Base-by-base conservation (phyloP, 305 asterid genomes). In the Plantago coronopus region DNA sequence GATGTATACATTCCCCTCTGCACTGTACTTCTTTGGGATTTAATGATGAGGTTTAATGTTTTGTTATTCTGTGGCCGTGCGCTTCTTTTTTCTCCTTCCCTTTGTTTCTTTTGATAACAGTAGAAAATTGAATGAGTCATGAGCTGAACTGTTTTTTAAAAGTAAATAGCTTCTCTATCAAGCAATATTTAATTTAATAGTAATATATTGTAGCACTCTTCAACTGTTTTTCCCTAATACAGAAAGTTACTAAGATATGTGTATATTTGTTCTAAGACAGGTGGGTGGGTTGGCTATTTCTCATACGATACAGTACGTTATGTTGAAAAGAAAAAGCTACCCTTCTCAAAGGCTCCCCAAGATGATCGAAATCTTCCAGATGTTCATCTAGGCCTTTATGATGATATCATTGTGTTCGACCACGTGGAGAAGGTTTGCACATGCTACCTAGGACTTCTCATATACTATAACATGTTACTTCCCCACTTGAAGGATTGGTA, bases 211-310 rank as follows among this genome's bases (percentile, higher is more conserved):
- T 25, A 58, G 57, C 45, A 34, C 48, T 45, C 31, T 42, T 14
- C 11, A 34, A 47, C 40, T 13, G 17, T 17, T 54, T 10, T 58
- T 63, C 61, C 27, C 65, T 49, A 29, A 25, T 6, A 10, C 22
- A 25, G 57, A 51, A 63, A 53, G 31, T 42, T 55, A 42, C 4
- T 37, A 46, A 53, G 49, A 58, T 42, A 21, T 44, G 27, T 61
- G 34, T 64, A 66, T 60, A 16, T 18, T 62, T 59, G 70, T 61
- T 71, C 61, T 55, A 68, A 51, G 64, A 75, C 87, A 93, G 98
- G 98, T 80, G 98, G 98, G 40, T 93, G 97, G 98, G 98, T 93
- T 71, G 98, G 98, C 53, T 93, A 77, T 66, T 93, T 93, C 68
- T 93, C 98, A 59, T 93, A 89, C 68, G 98, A 91, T 66, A 86